Evolutionary conservation across 2,329 filamentous ascomycete species (phyloP).

Genomic region (Helotiales sp.): DNA sequence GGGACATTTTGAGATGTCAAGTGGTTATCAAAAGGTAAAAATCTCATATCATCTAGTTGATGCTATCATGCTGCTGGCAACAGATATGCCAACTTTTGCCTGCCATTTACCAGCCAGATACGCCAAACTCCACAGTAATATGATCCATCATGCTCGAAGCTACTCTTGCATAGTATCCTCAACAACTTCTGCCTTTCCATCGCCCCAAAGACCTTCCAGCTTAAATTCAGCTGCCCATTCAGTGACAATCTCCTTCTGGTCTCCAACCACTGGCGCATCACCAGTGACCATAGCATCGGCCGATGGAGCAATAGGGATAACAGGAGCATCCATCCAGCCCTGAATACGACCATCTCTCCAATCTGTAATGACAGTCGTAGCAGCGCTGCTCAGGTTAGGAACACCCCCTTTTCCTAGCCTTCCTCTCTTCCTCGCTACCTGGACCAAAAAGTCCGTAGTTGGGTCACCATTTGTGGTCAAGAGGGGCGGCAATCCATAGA

Average conservation of each 20-base stretch:
- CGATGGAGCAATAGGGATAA: slow-evolving; percentile 53
- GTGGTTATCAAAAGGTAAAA: neutral
- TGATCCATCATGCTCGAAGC: neutral
- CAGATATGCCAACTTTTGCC: neutral
- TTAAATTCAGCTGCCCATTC: slow-evolving; percentile 96
- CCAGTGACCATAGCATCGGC: slow-evolving; percentile 38
- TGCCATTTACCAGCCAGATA: slow-evolving; percentile 3
- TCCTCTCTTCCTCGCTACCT: slow-evolving; percentile 91
- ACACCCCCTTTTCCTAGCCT: slow-evolving; percentile 85
- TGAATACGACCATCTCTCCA: slow-evolving; percentile 95
- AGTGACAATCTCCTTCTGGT: slow-evolving; percentile 85
- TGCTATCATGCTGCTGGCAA: neutral
- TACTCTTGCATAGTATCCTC: slow-evolving; percentile 35
- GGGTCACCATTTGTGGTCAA: slow-evolving; percentile 70
- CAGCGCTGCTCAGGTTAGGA: slow-evolving; percentile 83
- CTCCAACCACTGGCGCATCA: slow-evolving; percentile 49
- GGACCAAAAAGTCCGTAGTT: slow-evolving; percentile 88
- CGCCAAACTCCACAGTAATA: slow-evolving; percentile 9
- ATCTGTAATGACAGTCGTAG: slow-evolving; percentile 92
- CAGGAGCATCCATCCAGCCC: slow-evolving; percentile 82
- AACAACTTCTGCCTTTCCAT: slow-evolving; percentile 43
- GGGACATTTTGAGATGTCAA: neutral
- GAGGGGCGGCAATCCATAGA: slow-evolving; percentile 83
- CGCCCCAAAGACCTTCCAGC: slow-evolving; percentile 88
- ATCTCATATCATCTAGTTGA: neutral